A percentile compares a stretch with the other conserved stretches of the same genome.
Evolutionary conservation across 768 basidiomycete species (phyloP).

Genomic region (Chalciporus sphaerocephalus): DNA sequence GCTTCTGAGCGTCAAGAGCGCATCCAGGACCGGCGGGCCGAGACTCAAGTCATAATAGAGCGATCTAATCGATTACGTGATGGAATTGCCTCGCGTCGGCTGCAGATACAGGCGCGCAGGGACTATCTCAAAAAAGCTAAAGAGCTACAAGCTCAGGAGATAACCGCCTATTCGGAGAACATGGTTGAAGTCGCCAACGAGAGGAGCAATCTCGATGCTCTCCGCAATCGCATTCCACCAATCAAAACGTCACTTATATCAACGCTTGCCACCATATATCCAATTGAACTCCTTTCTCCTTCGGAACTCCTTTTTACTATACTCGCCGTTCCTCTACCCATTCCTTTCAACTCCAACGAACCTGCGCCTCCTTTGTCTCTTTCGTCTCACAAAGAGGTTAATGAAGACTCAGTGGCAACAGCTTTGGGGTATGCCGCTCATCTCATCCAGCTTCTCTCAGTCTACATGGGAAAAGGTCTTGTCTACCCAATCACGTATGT

Average conservation of each 20-base stretch:
- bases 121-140: constrained; percentile 43
- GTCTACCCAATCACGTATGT: constrained; percentile 88
- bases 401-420: constrained; percentile 82
- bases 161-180: constrained; percentile 18
- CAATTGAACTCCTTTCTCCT: constrained; percentile 81
- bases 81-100: constrained; percentile 41
- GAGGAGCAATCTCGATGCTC: constrained; percentile 38
- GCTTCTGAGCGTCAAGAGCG: constrained; percentile 59
- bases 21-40: constrained; percentile 46
- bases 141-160: constrained; percentile 35
- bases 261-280: constrained; percentile 73
- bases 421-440: constrained; percentile 90
- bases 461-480: constrained; percentile 69
- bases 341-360: constrained; percentile 67
- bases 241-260: constrained; percentile 64
- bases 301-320: constrained; percentile 89
- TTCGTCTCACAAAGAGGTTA: constrained; percentile 62
- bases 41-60: constrained; percentile 40
- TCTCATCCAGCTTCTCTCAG: constrained; percentile 75
- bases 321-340: constrained; percentile 83
- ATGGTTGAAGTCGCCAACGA: constrained; percentile 37
- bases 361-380: constrained; percentile 80
- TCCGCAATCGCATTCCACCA: constrained; percentile 47
- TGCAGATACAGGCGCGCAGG: constrained; percentile 44
- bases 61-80: constrained; percentile 40